Percentiles rank a stretch among this genome's conserved stretches.
Evolutionary conservation across 306 rosid species (phyloP).

Genomic region (Cucurbita ficifolia): DNA sequence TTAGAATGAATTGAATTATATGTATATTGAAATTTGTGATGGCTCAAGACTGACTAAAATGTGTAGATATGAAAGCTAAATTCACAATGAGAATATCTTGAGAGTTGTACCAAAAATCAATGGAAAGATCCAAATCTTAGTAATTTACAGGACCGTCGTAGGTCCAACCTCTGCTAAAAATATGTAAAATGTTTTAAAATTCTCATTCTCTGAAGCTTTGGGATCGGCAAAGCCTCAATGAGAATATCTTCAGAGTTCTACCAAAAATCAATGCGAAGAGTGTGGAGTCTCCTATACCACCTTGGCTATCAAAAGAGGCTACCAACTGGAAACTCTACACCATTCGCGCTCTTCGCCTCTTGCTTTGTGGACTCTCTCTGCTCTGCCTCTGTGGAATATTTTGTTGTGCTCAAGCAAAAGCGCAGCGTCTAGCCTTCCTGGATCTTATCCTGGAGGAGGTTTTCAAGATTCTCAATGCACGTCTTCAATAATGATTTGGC

Average conservation of each 20-base stretch:
- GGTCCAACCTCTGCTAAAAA: neutral
- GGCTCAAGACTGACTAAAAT: neutral
- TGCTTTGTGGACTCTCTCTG: neutral
- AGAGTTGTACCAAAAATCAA: neutral
- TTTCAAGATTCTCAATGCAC: slow-evolving; percentile 40
- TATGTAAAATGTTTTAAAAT: neutral
- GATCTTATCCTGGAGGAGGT: slow-evolving; percentile 11
- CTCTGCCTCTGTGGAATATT: neutral
- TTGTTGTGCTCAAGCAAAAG: neutral
- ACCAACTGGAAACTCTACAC: neutral
- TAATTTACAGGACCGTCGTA: neutral
- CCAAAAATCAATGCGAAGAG: no score
- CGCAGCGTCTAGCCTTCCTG: neutral
- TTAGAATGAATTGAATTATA: no score
- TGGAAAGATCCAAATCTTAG: neutral
- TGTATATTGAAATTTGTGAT: neutral
- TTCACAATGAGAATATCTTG: neutral
- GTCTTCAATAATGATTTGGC: slow-evolving; percentile 50
- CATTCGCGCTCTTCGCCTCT: neutral
- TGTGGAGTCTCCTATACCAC: neutral
- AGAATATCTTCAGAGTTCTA: no score
- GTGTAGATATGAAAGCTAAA: neutral
- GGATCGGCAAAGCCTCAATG: neutral
- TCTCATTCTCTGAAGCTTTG: neutral
- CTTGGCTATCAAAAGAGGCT: neutral